Evolutionary conservation across 805 yeast genomes (phyloP), one percentile per base, ranked within the genome.

Genomic region (Hanseniaspora nectarophila): DNA sequence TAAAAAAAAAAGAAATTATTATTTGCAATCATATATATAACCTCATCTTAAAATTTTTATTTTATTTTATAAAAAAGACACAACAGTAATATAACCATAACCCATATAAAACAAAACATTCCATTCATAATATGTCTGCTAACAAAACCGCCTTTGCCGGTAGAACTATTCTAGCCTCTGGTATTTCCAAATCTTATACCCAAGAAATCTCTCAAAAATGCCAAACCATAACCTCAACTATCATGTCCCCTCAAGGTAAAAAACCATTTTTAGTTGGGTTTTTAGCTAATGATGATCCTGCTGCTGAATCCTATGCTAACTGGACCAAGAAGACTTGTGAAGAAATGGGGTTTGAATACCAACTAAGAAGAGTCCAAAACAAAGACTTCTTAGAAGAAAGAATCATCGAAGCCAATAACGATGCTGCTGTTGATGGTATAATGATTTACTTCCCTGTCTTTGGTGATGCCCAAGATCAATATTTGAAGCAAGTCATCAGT

Each of bases 361-460:
- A 88, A 63, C 70, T 92, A 57, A 68, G 84, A 29, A 75, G 78
- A 59, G 80, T 83, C 18, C 71, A 70, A 18, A 77, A 76, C 58
- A 87, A 85, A 63, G 95, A 92, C 58, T 82, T 81, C 32, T 73
- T 92, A 55, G 98, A 92, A 65, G 88, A 81, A 58, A 81, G 78
- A 31, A 78, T 92, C 55, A 76, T 88, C 44, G 78, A 76, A 39
- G 96, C 97, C 54, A 92, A 92, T 65, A 71, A 72, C 28, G 90
- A 89, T 61, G 77, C 75, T 52, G 59, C 64, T 0, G 85, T 90
- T 37, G 81, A 88, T 63, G 98, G 97, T 23, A 92, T 92, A 58
- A 88, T 92, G 85, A 90, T 92, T 15, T 92, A 92, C 66, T 92
- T 90, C 76, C 98, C 98, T 0, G 97, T 92, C 2, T 92, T 86